phyloP scores from a whole-genome alignment of 805 yeast genomes.

The Metschnikowia amazonensis region DNA sequence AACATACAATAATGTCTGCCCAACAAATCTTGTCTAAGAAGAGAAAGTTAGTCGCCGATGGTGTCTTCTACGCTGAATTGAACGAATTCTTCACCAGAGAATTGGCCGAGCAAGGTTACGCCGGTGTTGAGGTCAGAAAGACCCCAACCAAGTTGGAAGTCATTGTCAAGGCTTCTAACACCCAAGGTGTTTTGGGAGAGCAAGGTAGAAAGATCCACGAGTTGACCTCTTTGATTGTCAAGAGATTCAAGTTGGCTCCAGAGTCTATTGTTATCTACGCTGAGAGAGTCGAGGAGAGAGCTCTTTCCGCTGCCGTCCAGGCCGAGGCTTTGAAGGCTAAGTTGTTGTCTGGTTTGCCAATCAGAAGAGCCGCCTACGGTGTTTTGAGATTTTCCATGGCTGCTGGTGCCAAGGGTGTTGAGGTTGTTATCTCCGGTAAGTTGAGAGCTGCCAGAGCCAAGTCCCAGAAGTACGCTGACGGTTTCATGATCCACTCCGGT shows the following conservation, averaged over 20 bases:
- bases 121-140: constrained; percentile 99
- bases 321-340: constrained; percentile 98
- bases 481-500: constrained; percentile 99
- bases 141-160: constrained; percentile 98
- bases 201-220: constrained; percentile 99
- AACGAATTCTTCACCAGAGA: constrained; percentile 99
- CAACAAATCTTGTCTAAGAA: constrained; percentile 75
- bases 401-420: constrained; percentile 99
- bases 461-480: constrained; percentile 99
- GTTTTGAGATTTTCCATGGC: constrained; percentile 99
- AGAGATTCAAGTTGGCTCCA: constrained; percentile 96
- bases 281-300: constrained; percentile 99
- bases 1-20: constrained; percentile 24
- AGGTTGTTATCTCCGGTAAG: constrained; percentile 99
- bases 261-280: constrained; percentile 94
- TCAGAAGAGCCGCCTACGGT: constrained; percentile 99
- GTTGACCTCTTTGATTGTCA: constrained; percentile 94
- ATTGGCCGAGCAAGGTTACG: constrained; percentile 99
- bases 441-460: constrained; percentile 99
- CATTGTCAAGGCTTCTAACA: constrained; percentile 98
- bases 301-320: constrained; percentile 99
- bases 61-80: constrained; percentile 99
- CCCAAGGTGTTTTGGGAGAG: constrained; percentile 98
- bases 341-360: constrained; percentile 96
- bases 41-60: constrained; percentile 99